Conservation (phyloP, 352 stramenopile species). For the Phytopythium vexans region DNA sequence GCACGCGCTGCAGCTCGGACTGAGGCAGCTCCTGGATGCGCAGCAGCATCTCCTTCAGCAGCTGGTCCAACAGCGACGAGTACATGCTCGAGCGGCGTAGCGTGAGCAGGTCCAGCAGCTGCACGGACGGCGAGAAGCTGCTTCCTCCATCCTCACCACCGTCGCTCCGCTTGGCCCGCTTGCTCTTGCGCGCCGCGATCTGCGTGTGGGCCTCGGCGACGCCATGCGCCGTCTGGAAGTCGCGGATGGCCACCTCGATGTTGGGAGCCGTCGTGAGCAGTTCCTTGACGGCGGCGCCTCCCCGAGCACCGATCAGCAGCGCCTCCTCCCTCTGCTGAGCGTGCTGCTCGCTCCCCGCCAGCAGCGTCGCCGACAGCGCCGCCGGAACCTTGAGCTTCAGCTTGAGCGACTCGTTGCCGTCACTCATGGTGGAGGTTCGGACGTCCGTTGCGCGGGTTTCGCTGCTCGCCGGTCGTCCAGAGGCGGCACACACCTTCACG, state of each 20-base stretch:
- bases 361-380: slow-evolving; percentile 17
- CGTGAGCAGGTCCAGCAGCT: slow-evolving; percentile 78
- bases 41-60: slow-evolving; percentile 70
- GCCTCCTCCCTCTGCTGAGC: slow-evolving; percentile 24
- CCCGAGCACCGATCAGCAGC: slow-evolving; percentile 66
- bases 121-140: slow-evolving; percentile 48
- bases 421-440: slow-evolving; percentile 30
- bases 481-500: too few species aligned
- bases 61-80: slow-evolving; percentile 59
- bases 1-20: slow-evolving; percentile 59
- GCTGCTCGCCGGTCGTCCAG: too few species aligned
- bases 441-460: too few species aligned
- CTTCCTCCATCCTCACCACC: slow-evolving; percentile 5
- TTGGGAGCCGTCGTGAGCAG: slow-evolving; percentile 81
- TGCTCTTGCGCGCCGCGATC: slow-evolving; percentile 26
- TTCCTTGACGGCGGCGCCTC: slow-evolving; percentile 75
- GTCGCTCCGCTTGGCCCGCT: slow-evolving; percentile 9
- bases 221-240: slow-evolving; percentile 70
- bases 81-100: slow-evolving; percentile 64
- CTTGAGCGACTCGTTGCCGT: slow-evolving; percentile 44
- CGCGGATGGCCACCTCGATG: slow-evolving; percentile 76
- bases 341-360: slow-evolving; percentile 3
- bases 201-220: slow-evolving; percentile 46
- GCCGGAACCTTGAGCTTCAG: slow-evolving; percentile 64
- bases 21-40: slow-evolving; percentile 69